Percentiles rank a stretch among this genome's conserved stretches.
These are phyloP conservation scores for Colletotrichum liriopes DNA, from an alignment of 2,329 filamentous ascomycete genomes.

Conservation along the genomic window DNA sequence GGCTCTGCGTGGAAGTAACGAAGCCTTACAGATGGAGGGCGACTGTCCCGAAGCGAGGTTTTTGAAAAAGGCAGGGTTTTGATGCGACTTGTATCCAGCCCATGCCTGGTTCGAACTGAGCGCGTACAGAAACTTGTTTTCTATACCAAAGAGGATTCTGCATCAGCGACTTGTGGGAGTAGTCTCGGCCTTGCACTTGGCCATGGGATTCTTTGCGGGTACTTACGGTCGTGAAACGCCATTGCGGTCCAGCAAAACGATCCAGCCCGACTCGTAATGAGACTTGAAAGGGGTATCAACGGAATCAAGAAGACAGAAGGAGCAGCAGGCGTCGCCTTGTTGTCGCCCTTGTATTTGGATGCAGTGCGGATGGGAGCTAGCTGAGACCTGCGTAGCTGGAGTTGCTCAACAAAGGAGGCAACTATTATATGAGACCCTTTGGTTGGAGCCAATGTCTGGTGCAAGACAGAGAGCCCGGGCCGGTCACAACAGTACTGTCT, in stretches of 20 bases:
- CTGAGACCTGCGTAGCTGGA: slow-evolving; percentile 35
- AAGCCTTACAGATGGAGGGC: slow-evolving; percentile 70
- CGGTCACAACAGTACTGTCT: slow-evolving; percentile 1
- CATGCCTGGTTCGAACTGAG: slow-evolving; percentile 80
- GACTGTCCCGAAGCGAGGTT: slow-evolving; percentile 77
- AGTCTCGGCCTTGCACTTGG: neutral
- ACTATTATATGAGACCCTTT: neutral
- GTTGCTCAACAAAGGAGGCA: neutral
- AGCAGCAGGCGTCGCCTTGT: no score
- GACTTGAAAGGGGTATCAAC: neutral
- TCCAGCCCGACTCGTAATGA: neutral
- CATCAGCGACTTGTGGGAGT: slow-evolving; percentile 11
- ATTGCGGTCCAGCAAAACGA: slow-evolving; percentile 2
- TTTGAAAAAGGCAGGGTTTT: slow-evolving; percentile 81
- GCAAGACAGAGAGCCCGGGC: slow-evolving; percentile 2
- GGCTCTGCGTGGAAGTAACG: neutral
- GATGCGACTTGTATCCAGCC: slow-evolving; percentile 75
- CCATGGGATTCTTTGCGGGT: neutral
- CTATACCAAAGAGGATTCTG: slow-evolving; percentile 46
- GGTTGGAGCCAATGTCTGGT: neutral
- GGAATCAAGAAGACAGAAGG: neutral
- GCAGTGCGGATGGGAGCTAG: slow-evolving; percentile 1
- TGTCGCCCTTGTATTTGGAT: neutral
- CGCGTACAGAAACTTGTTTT: slow-evolving; percentile 74
- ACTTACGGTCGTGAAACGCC: slow-evolving; percentile 41